A percentile compares a stretch with the other conserved stretches of the same genome.
Conservation (phyloP, 2,329 filamentous ascomycete species). For the Alternaria gaisen region DNA sequence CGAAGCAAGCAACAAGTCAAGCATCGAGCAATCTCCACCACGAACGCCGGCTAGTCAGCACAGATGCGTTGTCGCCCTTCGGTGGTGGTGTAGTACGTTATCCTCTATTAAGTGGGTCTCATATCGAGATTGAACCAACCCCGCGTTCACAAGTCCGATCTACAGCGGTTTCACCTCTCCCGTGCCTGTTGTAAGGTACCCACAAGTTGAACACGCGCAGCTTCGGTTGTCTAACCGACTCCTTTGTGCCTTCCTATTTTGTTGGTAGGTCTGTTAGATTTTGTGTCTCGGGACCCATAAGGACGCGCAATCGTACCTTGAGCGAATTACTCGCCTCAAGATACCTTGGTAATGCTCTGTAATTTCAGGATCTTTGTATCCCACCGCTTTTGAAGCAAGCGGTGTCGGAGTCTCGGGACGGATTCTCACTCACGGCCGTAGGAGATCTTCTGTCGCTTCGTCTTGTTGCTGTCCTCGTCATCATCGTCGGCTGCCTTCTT, state of each 20-base stretch:
- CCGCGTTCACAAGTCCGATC: constrained; percentile 30
- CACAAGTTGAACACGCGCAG: constrained; percentile 12
- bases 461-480: constrained; percentile 57
- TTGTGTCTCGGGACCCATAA: constrained; percentile 34
- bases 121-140: constrained; percentile 32
- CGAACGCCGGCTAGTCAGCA: constrained; percentile 19
- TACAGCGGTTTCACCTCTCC: constrained; percentile 13
- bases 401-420: constrained; percentile 3
- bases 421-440: constrained; percentile 56
- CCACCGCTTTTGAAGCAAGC: neutral
- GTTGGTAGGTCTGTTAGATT: constrained; percentile 20
- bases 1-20: constrained; percentile 20
- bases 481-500: constrained; percentile 56
- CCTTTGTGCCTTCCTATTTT: constrained; percentile 31
- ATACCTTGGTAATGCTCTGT: constrained; percentile 13
- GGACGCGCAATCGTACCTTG: constrained; percentile 33
- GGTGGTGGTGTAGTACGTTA: constrained; percentile 20
- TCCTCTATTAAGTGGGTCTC: constrained; percentile 25
- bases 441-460: constrained; percentile 61
- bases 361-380: constrained; percentile 9
- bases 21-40: constrained; percentile 30
- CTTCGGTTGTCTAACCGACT: constrained; percentile 12
- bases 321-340: constrained; percentile 15
- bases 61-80: constrained; percentile 29
- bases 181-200: constrained; percentile 9